phyloP scores from a whole-genome alignment of 768 basidiomycete genomes.

The Lactifluus hygrophoroides region DNA sequence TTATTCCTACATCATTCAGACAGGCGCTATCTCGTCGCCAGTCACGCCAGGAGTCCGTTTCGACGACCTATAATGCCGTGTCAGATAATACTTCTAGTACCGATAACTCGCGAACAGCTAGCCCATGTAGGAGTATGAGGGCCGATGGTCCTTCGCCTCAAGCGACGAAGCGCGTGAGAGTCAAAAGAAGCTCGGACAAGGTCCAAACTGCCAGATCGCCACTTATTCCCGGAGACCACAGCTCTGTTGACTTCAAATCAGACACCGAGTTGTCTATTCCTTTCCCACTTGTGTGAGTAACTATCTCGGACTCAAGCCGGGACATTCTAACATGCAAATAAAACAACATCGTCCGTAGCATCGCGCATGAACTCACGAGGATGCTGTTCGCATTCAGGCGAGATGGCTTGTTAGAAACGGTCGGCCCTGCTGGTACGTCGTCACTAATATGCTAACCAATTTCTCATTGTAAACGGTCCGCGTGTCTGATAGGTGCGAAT shows the following conservation, averaged over 20 bases:
- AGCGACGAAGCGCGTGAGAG: slow-evolving; percentile 50
- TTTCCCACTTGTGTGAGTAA: slow-evolving; percentile 65
- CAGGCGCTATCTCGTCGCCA: slow-evolving; percentile 26
- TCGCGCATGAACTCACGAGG: slow-evolving; percentile 72
- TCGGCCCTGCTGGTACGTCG: slow-evolving; percentile 73
- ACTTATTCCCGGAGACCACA: slow-evolving; percentile 46
- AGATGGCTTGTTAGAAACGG: slow-evolving; percentile 77
- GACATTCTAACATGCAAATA: not conserved
- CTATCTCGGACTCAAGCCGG: not conserved
- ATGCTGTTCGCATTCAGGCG: slow-evolving; percentile 65
- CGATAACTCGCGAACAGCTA: slow-evolving; percentile 3
- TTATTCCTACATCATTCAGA: slow-evolving; percentile 56
- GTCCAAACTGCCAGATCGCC: slow-evolving; percentile 46
- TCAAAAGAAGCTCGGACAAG: slow-evolving; percentile 61
- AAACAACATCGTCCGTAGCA: slow-evolving; percentile 33
- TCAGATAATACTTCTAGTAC: slow-evolving; percentile 19
- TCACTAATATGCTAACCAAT: not conserved
- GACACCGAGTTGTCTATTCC: slow-evolving; percentile 47
- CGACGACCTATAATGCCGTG: slow-evolving; percentile 29
- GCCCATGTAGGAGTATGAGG: slow-evolving; percentile 8
- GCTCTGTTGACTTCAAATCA: slow-evolving; percentile 52
- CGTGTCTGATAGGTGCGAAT: slow-evolving; percentile 49
- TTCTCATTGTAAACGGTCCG: not conserved
- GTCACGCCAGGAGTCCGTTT: slow-evolving; percentile 28
- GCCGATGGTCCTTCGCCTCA: not conserved